Conservation (phyloP, 208 protist species). For the Acanthamoeba lenticulata region DNA sequence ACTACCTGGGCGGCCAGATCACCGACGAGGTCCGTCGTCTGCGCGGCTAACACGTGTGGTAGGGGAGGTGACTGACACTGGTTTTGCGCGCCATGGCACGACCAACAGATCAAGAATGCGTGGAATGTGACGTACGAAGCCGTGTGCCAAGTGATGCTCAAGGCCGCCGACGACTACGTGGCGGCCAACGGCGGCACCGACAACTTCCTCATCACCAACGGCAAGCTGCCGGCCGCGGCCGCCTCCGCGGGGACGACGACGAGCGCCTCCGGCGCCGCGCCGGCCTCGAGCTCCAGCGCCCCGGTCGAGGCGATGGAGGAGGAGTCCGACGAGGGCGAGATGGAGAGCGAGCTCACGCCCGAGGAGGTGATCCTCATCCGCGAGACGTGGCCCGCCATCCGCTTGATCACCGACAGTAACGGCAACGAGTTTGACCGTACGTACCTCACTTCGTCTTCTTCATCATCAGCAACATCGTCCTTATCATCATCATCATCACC, state of each 20-base stretch:
- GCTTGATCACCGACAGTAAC: not conserved
- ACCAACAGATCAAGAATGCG: not conserved
- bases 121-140: not conserved
- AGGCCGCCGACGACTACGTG: not conserved
- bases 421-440: slow-evolving; percentile 36
- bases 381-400: not conserved
- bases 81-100: not conserved
- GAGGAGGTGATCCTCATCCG: slow-evolving; percentile 47
- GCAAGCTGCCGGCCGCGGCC: not conserved
- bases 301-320: not conserved
- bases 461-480: not conserved
- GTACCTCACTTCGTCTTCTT: not conserved
- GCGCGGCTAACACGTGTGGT: not conserved
- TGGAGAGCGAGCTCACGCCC: not conserved
- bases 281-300: not conserved
- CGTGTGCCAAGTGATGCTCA: not conserved
- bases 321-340: not conserved
- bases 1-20: slow-evolving; percentile 19
- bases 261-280: too few species aligned
- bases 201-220: not conserved
- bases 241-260: too few species aligned
- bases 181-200: not conserved
- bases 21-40: not conserved
- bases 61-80: not conserved
- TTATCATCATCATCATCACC: not conserved